Base-by-base conservation (phyloP, 2,329 filamentous ascomycete species). In the Phialophora macrospora region DNA sequence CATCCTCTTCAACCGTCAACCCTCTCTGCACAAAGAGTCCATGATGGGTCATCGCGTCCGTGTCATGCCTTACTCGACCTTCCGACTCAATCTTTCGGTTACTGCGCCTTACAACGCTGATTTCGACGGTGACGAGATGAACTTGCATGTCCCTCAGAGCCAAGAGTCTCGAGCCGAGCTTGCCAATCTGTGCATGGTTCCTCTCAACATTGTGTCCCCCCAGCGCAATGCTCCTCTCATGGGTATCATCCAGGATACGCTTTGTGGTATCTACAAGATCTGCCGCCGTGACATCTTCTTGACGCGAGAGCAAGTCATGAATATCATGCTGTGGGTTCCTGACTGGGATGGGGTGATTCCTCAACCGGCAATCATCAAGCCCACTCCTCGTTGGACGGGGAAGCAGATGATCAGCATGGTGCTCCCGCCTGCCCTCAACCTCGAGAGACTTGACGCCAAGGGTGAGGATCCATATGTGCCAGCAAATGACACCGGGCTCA, bases 41-140 rank as follows among this genome's bases (percentile, higher is more conserved):
- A 99, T 99, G 95, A 99, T 99, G 96, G 95, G 92, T 79, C 95
- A 99, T 80, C 89, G 92, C 73, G 95, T 99, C 69, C 90, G 90
- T 67, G 95, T 99, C 67, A 98, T 99, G 93, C 95, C 95, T 2
- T 99, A 97, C 79, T 99, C 95, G 5, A 99, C 95, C 1, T 99
- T 99, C 84, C 90, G 95, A 70, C 86, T 99, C 55, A 99, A 99
- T 75, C 80, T 99, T 72, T 99, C 95, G 0, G 95, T 99, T 75
- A 99, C 96, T 0, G 96, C 93, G 30, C 95, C 95, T 0, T 99
- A 99, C 84, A 99, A 99, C 81, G 95, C 95, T 73, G 95, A 99
- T 91, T 99, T 99, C 81, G 95, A 99, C 76, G 95, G 95, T 81
- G 95, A 99, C 78, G 95, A 99, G 80, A 99, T 99, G 95, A 99